Base-by-base conservation (phyloP, 805 yeast genomes). In the Lipomyces mesembrius region DNA sequence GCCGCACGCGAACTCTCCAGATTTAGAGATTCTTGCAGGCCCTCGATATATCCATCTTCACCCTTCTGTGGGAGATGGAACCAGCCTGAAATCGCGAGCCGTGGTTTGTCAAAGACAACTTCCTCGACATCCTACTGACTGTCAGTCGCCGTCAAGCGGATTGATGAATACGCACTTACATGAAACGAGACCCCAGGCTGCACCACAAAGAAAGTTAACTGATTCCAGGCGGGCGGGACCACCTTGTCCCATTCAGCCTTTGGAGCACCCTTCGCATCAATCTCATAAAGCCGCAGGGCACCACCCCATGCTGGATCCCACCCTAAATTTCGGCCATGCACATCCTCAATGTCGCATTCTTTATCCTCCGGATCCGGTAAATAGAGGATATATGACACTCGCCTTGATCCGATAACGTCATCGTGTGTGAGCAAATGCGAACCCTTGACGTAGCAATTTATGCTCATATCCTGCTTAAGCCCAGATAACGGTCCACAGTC, bases 291-390 rank as follows among this genome's bases (percentile, higher is more conserved):
- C 68, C 98, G 82, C 64, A 95, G 79, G 0, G 94, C 92, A 32
- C 99, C 99, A 46, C 99, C 99, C 80, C 92, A 93, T 71, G 88
- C 89, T 1, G 92, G 87, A 72, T 93, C 88, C 99, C 99, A 95
- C 9, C 71, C 72, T 37, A 62, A 12, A 49, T 60, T 63, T 35
- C 63, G 39, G 5, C 55, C 68, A 11, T 34, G 34, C n/a, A 2
- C 56, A 43, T 62, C 64, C 32, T 51, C 51, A 17, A 49, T 49
- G 2, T 35, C 25, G 34, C 59, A 57, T 35, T 61, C 63, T 0
- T 80, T 79, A 66, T 87, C 87, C 69, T 91, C 95, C 1, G 98
- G 98, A 57, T 93, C 97, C 0, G 98, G 97, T 76, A 95, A 79
- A 76, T 95, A 95, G 61, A 96, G 81, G 70, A 96, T 96, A 75